Evolutionary conservation across 2,329 filamentous ascomycete genomes (phyloP).

Genomic region (Eurotiales sp.): DNA sequence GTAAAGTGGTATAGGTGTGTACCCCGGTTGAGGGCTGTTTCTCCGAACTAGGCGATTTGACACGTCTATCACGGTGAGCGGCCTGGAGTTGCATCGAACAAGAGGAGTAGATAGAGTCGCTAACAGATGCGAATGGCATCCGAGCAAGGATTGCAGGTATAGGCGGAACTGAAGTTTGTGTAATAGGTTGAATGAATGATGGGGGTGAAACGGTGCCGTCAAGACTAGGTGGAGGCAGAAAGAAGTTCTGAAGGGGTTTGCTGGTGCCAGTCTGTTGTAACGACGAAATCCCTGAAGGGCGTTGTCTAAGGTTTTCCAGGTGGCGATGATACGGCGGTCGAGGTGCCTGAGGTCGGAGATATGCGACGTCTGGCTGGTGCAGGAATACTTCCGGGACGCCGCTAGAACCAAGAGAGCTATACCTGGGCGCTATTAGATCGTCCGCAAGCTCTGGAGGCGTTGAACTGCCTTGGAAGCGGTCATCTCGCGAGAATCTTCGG

Average conservation of each 20-base stretch:
- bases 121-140: constrained; percentile 15
- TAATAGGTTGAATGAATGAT: constrained; percentile 1
- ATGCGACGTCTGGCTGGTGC: neutral
- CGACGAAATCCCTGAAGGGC: neutral
- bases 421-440: constrained; percentile 3
- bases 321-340: constrained; percentile 9
- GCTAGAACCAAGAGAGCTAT: constrained; percentile 11
- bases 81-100: constrained; percentile 13
- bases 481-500: constrained; percentile 4
- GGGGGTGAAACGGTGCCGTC: constrained; percentile 7
- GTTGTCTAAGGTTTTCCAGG: constrained; percentile 2
- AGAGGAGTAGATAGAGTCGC: constrained; percentile 22
- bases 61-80: neutral
- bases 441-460: constrained; percentile 6
- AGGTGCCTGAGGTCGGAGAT: constrained; percentile 9
- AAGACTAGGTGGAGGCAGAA: neutral
- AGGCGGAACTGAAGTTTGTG: neutral
- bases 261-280: neutral
- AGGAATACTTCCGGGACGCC: constrained; percentile 6
- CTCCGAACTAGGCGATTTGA: neutral
- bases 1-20: constrained; percentile 6
- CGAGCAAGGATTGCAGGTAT: constrained; percentile 8
- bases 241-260: neutral
- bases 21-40: constrained; percentile 12
- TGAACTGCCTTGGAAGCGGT: neutral